Base-by-base conservation (phyloP, 306 rosid species). In the Spatholobus suberectus region DNA sequence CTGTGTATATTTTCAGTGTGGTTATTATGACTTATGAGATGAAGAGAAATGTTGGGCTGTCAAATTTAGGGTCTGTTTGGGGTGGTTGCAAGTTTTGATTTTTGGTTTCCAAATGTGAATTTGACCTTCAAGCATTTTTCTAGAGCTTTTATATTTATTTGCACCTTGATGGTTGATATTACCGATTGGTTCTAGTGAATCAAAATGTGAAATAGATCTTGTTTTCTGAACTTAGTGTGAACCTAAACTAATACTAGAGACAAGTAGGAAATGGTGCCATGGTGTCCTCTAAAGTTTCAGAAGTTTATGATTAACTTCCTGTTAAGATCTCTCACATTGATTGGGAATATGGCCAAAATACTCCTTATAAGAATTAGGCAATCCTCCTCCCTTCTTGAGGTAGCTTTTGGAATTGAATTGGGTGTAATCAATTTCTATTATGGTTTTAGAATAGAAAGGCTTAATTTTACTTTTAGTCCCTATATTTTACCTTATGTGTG, bases 1-100 rank as follows among this genome's bases (percentile, higher is more conserved):
- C 79, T 35, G 74, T 67, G 68, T 34, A 40, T 71, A 54, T 73
- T 79, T 49, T 32, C 40, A 34, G n/a, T 61, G 5, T 38, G 47
- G 70, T 77, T 49, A 18, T 72, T 40, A 38, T 61, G 76, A 61
- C 49, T 70, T 40, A 14, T 3, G 72, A 57, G 37, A 41, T 67
- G 67, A 2, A 41, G 43, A 40, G 12, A 58, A 75, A 74, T 58
- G 12, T 66, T 11, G 32, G 1, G 32, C 10, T 66, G 26, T 13
- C 76, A 34, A 59, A 54, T 12, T 21, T 58, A 24, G 65, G 17
- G 32, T 24, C 17, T 24, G 32, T 26, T 13, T 1, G n/a, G 20
- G 68, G 40, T 29, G 9, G 38, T 62, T 27, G 11, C 67, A 59
- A 63, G 40, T 29, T 32, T 32, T 27, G 8, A 32, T 63, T 27